These are phyloP conservation scores for Tetrahymena thermophila DNA, from an alignment of 73 alveolate species.

Conservation along the genomic window DNA sequence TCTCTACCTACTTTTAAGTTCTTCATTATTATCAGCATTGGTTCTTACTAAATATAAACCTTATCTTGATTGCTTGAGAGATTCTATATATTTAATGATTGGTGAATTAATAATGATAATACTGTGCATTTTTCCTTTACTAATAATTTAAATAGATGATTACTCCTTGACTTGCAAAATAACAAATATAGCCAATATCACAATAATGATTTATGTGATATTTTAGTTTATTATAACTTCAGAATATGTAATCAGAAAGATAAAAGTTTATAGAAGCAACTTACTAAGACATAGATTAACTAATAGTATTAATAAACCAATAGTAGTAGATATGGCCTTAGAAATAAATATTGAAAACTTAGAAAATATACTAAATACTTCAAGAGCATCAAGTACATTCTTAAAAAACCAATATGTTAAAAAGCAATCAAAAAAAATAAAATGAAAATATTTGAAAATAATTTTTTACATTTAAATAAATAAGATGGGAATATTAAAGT, in stretches of 20 bases:
- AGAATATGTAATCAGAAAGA: background rate
- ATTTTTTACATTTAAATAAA: too few relatives aligned
- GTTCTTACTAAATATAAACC: background rate
- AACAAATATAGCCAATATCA: background rate
- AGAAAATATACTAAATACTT: background rate
- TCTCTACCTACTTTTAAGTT: background rate
- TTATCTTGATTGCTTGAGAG: background rate
- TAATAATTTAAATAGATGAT: background rate
- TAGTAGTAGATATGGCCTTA: background rate
- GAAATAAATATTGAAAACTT: background rate
- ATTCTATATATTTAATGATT: background rate
- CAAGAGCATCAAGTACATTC: too few relatives aligned
- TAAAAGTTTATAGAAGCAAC: background rate
- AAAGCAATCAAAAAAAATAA: too few relatives aligned
- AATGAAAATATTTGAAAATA: too few relatives aligned
- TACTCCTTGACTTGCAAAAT: background rate
- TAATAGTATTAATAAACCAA: background rate
- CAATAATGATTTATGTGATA: background rate
- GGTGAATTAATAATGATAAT: background rate
- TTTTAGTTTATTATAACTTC: background rate
- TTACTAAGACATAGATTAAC: background rate
- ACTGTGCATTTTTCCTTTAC: background rate
- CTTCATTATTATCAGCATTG: background rate
- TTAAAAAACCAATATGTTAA: too few relatives aligned
- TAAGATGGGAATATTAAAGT: too few relatives aligned